phyloP scores from a whole-genome alignment of 768 basidiomycete species.

The Scleroderma citrinum region DNA sequence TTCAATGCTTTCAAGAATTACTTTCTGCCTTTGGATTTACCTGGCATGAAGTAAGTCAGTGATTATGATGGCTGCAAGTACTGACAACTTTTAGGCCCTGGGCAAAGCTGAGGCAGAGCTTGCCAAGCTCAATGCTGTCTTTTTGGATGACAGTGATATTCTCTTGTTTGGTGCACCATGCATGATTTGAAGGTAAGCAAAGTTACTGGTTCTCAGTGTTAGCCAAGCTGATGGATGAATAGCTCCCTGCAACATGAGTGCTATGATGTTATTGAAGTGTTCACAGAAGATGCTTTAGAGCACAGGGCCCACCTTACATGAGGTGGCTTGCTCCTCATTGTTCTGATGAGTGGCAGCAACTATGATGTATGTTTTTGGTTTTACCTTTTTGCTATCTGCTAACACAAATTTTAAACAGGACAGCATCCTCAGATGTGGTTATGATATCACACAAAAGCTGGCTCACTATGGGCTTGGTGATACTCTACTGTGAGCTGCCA shows the following conservation, averaged over 20 bases:
- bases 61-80: neutral
- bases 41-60: conserved; percentile 16
- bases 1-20: conserved; percentile 1
- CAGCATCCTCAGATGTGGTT: no score
- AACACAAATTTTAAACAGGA: no score
- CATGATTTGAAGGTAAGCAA: conserved; percentile 1
- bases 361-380: conserved; percentile 1
- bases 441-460: no score
- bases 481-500: no score
- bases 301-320: neutral
- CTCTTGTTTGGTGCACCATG: conserved; percentile 1
- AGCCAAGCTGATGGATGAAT: neutral
- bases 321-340: neutral
- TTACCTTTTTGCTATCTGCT: no score
- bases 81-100: neutral
- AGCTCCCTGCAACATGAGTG: neutral
- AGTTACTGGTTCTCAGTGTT: neutral
- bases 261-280: neutral
- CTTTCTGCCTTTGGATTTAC: conserved; percentile 23
- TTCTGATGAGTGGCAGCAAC: conserved; percentile 1
- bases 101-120: conserved; percentile 3
- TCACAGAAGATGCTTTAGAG: neutral
- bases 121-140: neutral
- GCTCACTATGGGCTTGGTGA: no score
- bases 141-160: neutral